Percentiles rank a stretch among this genome's conserved stretches.
Evolutionary conservation across 1,139 yeast genomes (phyloP).

Genomic region (Kodamaea arcana): DNA sequence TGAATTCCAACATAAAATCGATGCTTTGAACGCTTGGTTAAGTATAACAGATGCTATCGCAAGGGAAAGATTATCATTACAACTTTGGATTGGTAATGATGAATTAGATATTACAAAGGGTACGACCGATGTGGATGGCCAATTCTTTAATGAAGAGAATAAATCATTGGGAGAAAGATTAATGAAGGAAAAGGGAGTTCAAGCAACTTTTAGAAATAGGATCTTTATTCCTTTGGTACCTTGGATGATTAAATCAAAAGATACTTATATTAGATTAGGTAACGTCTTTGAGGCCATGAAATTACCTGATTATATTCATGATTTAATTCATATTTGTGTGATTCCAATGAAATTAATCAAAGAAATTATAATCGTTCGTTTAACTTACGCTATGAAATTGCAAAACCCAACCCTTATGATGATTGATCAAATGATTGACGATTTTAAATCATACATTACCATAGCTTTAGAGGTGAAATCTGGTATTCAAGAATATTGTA

Average conservation of each 20-base stretch:
- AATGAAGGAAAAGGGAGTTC: conserved; percentile 81
- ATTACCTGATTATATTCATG: conserved; percentile 70
- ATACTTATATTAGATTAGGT: conserved; percentile 61
- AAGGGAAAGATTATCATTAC: conserved; percentile 52
- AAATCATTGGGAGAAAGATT: conserved; percentile 79
- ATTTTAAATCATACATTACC: conserved; percentile 71
- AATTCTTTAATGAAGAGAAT: conserved; percentile 54
- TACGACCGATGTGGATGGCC: conserved; percentile 22
- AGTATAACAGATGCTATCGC: conserved; percentile 69
- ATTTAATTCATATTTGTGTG: conserved; percentile 60
- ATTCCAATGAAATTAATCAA: conserved; percentile 80
- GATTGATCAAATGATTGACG: conserved; percentile 92
- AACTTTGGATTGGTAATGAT: conserved; percentile 76
- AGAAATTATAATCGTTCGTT: conserved; percentile 72
- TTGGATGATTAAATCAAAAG: conserved; percentile 75
- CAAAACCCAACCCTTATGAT: conserved; percentile 91
- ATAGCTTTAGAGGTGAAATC: conserved; percentile 75
- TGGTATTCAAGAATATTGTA: conserved; percentile 60
- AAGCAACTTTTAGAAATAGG: conserved; percentile 57
- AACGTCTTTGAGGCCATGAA: conserved; percentile 64
- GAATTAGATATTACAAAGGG: conserved; percentile 59
- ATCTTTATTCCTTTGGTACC: conserved; percentile 61
- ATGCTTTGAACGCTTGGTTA: conserved; percentile 82
- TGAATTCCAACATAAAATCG: conserved; percentile 63
- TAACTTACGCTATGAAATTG: conserved; percentile 73